Conservation (phyloP, 2,329 filamentous ascomycete species). For the Trichoderma cornu-damae region DNA sequence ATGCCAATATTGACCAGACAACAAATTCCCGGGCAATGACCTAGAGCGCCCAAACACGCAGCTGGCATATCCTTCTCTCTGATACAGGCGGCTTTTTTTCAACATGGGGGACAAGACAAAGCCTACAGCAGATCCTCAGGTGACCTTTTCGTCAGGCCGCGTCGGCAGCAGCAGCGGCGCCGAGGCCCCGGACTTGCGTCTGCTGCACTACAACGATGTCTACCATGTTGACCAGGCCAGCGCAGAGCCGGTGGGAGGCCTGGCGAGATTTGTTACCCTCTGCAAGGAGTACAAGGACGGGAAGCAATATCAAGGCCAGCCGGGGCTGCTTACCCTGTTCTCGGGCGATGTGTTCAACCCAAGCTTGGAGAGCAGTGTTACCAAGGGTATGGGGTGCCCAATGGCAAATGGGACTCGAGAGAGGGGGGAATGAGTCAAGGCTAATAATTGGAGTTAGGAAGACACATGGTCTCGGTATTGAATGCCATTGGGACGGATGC, state of each 20-base stretch:
- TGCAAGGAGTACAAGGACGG: constrained; percentile 67
- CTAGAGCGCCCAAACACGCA: not conserved
- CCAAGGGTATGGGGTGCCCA: constrained; percentile 59
- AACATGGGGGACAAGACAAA: constrained; percentile 8
- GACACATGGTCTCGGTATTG: constrained; percentile 83
- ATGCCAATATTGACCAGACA: not conserved
- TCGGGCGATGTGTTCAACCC: constrained; percentile 93
- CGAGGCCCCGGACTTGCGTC: constrained; percentile 60
- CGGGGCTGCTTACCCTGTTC: constrained; percentile 71
- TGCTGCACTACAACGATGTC: constrained; percentile 90
- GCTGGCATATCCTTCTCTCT: not conserved
- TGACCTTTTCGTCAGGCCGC: constrained; percentile 24
- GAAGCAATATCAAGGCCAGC: constrained; percentile 55
- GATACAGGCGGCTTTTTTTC: not conserved
- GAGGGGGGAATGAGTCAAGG: not conserved
- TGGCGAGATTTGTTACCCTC: constrained; percentile 73
- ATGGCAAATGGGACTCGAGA: not conserved
- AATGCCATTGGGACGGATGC: constrained; percentile 73
- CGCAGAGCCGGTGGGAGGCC: constrained; percentile 76
- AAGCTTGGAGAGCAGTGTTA: constrained; percentile 80
- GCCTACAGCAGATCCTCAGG: constrained; percentile 28
- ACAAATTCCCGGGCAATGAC: not conserved
- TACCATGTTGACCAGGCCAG: constrained; percentile 77
- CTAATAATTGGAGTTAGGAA: constrained; percentile 43
- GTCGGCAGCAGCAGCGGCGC: constrained; percentile 1